Base-by-base conservation (phyloP, 306 rosid genomes). In the Rubus idaeus region DNA sequence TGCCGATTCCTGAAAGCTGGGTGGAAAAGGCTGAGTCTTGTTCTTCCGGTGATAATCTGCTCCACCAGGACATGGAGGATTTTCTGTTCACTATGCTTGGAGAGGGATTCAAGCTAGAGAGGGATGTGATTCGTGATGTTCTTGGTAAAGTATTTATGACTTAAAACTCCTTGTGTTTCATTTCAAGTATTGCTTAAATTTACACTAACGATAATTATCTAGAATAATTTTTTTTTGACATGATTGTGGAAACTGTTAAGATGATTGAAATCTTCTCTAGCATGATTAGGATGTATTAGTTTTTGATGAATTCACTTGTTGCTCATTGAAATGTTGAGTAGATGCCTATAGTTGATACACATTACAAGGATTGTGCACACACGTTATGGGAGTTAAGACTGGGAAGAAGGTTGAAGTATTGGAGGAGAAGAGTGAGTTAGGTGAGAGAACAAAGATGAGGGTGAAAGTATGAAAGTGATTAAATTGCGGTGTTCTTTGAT, bases 61-160 rank as follows among this genome's bases (percentile, higher is more conserved):
- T 89, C 81, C 91, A 84, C 64, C 85, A 73, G 67, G 91, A 84
- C 71, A 91, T 89, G 93, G 98, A 91, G 77, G 89, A 92, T 39
- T 89, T 95, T 78, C 79, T 95, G 72, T 88, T 84, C 80, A 83
- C 63, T 63, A 90, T 92, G 97, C 97, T 95, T 72, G 97, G 96
- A 64, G 84, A 86, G 68, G 97, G 97, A 46, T 92, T 89, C 80
- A 80, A 79, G 82, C 90, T 95, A 39, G 89, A 87, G 16, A 88
- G 91, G 80, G 82, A 83, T 65, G 83, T 73, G 81, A 89, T 95
- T 67, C 87, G 79, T 4, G 84, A 87, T 75, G 95, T 95, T 84
- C 90, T 95, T 79, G 96, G 99, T 95, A 90, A 77, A 68, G 35
- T 44, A 10, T 13, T 70, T 11, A 30, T 30, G 1, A 30, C 35